A percentile compares a stretch with the other conserved stretches of the same genome.
Evolutionary conservation across 177 flowering plant species (phyloP).

Genomic region (Vitis hybrid): DNA sequence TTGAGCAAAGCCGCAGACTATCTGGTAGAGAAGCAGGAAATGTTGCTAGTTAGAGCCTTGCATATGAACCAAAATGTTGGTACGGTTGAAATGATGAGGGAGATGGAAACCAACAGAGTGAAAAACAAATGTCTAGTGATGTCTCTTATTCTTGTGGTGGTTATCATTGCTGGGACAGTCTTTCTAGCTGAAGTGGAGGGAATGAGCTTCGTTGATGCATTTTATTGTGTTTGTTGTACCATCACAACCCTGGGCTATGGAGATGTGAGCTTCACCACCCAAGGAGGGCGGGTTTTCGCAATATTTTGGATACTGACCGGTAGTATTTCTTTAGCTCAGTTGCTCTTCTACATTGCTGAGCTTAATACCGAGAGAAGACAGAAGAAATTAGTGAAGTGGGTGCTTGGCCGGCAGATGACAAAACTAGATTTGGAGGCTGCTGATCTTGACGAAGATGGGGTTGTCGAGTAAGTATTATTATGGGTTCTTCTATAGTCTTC

Average conservation of each 20-base stretch:
- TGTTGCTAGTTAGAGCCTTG: constrained; percentile 57
- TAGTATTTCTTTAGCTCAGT: constrained; percentile 72
- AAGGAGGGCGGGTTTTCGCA: constrained; percentile 75
- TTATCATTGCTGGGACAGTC: constrained; percentile 53
- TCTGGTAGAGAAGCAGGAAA: constrained; percentile 88
- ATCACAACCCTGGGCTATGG: constrained; percentile 94
- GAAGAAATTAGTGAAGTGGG: constrained; percentile 53
- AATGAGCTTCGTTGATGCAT: constrained; percentile 61
- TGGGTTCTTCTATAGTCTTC: not conserved
- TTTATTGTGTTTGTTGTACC: constrained; percentile 92
- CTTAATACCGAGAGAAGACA: constrained; percentile 60
- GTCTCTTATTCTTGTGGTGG: constrained; percentile 35
- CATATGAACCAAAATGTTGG: constrained; percentile 36
- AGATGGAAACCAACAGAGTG: constrained; percentile 50
- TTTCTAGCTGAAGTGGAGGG: constrained; percentile 61
- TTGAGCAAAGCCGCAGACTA: constrained; percentile 80
- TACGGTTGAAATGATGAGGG: constrained; percentile 44
- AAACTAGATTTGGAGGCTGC: constrained; percentile 78
- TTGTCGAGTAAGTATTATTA: constrained; percentile 47
- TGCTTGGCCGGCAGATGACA: constrained; percentile 57
- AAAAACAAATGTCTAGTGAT: constrained; percentile 53
- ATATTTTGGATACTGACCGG: constrained; percentile 76
- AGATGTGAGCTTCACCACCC: constrained; percentile 84
- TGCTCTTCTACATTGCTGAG: constrained; percentile 78
- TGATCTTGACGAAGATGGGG: constrained; percentile 71